A percentile compares a stretch with the other conserved stretches of the same genome.
Conservation (phyloP, 2,329 filamentous ascomycete genomes). For the Bipolaris victoriae region DNA sequence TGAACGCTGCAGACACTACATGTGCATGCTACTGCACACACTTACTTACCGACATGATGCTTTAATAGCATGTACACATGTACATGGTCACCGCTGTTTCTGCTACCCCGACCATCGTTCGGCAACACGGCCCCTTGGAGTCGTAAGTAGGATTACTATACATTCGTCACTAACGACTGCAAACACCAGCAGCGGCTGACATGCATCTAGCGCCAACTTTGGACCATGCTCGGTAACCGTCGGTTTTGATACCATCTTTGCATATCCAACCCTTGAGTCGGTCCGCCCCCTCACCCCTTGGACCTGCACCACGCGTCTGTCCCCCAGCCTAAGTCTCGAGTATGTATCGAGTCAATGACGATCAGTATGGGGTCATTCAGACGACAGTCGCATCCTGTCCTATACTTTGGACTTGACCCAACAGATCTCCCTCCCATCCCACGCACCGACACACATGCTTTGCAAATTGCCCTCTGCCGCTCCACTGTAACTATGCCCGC, state of each 20-base stretch:
- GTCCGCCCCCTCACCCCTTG: conserved; percentile 1
- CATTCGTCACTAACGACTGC: neutral
- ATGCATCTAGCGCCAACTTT: conserved; percentile 2
- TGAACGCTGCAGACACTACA: neutral
- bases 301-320: conserved; percentile 4
- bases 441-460: neutral
- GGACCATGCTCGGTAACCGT: conserved; percentile 6
- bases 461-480: neutral
- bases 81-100: conserved; percentile 30
- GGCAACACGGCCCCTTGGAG: conserved; percentile 14
- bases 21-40: neutral
- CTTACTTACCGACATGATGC: too few species aligned
- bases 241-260: conserved; percentile 10
- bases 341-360: conserved; percentile 6
- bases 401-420: neutral
- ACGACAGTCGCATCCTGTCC: conserved; percentile 1
- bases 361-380: conserved; percentile 10
- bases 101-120: conserved; percentile 26
- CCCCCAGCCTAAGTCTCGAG: conserved; percentile 5
- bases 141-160: neutral
- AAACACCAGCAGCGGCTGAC: conserved; percentile 6
- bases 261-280: conserved; percentile 1
- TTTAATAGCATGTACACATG: too few species aligned
- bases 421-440: neutral
- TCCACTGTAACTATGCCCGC: neutral